phyloP scores from a whole-genome alignment of 257 asterid genomes.

The Craterostigma plantagineum region DNA sequence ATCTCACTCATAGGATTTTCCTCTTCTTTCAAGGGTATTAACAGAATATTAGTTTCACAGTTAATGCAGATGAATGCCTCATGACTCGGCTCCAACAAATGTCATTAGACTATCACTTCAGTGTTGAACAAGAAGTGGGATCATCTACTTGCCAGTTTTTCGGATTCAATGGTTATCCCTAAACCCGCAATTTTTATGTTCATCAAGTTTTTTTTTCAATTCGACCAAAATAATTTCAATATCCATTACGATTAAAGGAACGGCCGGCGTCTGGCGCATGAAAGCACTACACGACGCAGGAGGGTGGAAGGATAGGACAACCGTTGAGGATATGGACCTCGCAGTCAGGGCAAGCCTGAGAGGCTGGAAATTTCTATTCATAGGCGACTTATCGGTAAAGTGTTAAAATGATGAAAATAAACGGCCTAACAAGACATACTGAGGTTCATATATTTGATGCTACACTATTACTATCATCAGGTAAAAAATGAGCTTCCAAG shows the following conservation, averaged over 20 bases:
- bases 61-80: slow-evolving; percentile 51
- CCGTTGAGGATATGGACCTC: slow-evolving; percentile 61
- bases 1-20: too few relatives aligned
- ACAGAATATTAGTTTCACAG: slow-evolving; percentile 13
- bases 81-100: slow-evolving; percentile 60
- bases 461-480: slow-evolving; percentile 15
- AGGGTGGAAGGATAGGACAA: slow-evolving; percentile 54
- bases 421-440: too few relatives aligned
- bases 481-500: slow-evolving; percentile 86
- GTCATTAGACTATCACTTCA: slow-evolving; percentile 51
- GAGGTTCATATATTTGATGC: too few relatives aligned
- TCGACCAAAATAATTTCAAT: neutral
- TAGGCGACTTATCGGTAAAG: slow-evolving; percentile 27
- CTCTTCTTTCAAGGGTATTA: slow-evolving; percentile 5
- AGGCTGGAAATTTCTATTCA: slow-evolving; percentile 49
- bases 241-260: slow-evolving; percentile 17
- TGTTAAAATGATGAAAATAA: slow-evolving; percentile 6
- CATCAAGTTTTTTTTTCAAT: slow-evolving; percentile 3
- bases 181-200: slow-evolving; percentile 5
- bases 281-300: slow-evolving; percentile 40
- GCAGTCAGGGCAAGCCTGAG: slow-evolving; percentile 47
- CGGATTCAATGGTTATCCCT: slow-evolving; percentile 51
- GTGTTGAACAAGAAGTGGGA: slow-evolving; percentile 65
- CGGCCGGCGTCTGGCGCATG: slow-evolving; percentile 55
- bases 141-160: slow-evolving; percentile 39